Conservation (phyloP, 352 stramenopile species). For the Globisporangium radiosum region DNA sequence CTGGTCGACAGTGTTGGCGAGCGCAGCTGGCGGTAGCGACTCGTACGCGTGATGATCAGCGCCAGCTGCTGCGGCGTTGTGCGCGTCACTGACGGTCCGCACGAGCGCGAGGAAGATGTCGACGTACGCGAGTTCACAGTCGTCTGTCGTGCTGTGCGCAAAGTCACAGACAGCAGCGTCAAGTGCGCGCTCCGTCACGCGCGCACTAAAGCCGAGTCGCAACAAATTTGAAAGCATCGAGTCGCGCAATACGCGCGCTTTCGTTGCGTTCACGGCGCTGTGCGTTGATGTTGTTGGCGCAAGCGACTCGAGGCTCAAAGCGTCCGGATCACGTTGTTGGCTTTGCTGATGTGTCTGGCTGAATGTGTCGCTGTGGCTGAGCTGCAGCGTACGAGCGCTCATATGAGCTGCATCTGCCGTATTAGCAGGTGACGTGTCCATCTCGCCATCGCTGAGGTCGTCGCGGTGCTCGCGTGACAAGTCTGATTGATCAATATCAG, state of each 20-base stretch:
- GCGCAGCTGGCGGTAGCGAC: not conserved
- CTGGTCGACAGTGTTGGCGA: not conserved
- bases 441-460: constrained; percentile 14
- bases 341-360: too few species aligned
- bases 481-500: too few species aligned
- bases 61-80: constrained; percentile 25
- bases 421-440: not conserved
- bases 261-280: constrained; percentile 48
- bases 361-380: too few species aligned
- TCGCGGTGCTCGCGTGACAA: not conserved
- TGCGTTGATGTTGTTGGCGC: not conserved
- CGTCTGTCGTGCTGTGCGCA: constrained; percentile 45
- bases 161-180: constrained; percentile 60
- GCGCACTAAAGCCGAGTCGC: constrained; percentile 40
- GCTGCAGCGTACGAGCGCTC: too few species aligned
- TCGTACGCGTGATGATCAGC: too few species aligned
- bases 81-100: constrained; percentile 71
- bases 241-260: constrained; percentile 49
- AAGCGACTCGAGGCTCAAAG: not conserved
- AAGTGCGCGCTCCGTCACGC: constrained; percentile 33
- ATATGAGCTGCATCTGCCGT: too few species aligned
- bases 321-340: too few species aligned
- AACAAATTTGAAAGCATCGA: constrained; percentile 47
- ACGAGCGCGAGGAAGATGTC: constrained; percentile 76
- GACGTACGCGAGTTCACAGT: constrained; percentile 74